Evolutionary conservation across 192 early-diverging fungal genomes (phyloP).

Genomic region (Haplosporangium gracile): DNA sequence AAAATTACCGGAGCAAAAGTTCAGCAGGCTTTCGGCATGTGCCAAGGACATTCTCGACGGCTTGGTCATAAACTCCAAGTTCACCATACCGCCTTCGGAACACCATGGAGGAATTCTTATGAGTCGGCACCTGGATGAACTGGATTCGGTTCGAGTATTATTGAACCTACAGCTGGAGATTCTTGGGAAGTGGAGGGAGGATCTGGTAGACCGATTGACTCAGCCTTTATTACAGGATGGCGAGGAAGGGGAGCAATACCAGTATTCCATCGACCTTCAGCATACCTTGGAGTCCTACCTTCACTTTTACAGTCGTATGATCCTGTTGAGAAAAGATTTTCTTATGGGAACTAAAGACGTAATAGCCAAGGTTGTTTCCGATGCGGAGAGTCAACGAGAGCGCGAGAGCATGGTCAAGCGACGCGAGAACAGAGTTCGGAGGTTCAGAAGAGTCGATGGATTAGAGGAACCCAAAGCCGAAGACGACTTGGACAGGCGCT

Average conservation of each 20-base stretch:
- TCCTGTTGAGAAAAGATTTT: constrained; percentile 26
- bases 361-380: constrained; percentile 11
- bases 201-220: constrained; percentile 40
- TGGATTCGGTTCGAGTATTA: constrained; percentile 22
- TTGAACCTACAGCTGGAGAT: constrained; percentile 55
- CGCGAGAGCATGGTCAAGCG: constrained; percentile 24
- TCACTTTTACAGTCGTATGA: constrained; percentile 26
- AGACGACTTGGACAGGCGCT: constrained; percentile 21
- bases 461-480: constrained; percentile 2
- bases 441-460: constrained; percentile 23
- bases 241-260: constrained; percentile 46
- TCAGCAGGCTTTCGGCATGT: constrained; percentile 13
- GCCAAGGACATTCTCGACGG: background rate
- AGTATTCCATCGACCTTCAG: constrained; percentile 42
- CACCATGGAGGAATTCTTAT: constrained; percentile 40
- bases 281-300: constrained; percentile 44
- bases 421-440: constrained; percentile 28
- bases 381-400: constrained; percentile 2
- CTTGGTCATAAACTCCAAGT: background rate
- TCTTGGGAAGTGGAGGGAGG: constrained; percentile 46
- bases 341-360: constrained; percentile 22
- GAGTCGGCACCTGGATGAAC: constrained; percentile 35
- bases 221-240: constrained; percentile 44
- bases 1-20: constrained; percentile 29
- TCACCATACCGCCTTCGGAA: background rate